phyloP scores from a whole-genome alignment of 305 asterid species.

The Euphrasia arctica region DNA sequence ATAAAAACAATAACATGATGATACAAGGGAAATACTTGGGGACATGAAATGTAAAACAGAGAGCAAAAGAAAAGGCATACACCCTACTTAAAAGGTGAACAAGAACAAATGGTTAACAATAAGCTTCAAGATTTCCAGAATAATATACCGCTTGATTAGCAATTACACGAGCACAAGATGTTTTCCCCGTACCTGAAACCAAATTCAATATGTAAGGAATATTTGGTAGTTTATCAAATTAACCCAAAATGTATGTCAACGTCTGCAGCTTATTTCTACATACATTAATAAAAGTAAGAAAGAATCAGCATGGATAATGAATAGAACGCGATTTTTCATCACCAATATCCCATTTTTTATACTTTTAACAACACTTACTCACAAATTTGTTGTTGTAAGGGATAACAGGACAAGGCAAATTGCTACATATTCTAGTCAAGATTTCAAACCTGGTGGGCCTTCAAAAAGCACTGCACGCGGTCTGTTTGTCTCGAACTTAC shows the following conservation, averaged over 20 bases:
- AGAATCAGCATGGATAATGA: not conserved
- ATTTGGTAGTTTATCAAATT: constrained; percentile 13
- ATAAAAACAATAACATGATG: too few relatives aligned
- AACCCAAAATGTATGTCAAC: constrained; percentile 15
- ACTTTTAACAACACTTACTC: not conserved
- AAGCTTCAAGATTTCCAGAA: constrained; percentile 28
- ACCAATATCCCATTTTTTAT: not conserved
- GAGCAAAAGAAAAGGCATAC: constrained; percentile 1
- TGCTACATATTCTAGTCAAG: constrained; percentile 23
- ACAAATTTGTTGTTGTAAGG: not conserved
- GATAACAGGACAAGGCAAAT: not conserved
- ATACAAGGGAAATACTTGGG: too few relatives aligned
- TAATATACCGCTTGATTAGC: constrained; percentile 82
- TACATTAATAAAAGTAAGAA: not conserved
- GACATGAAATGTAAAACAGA: not conserved
- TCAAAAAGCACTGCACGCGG: constrained; percentile 97
- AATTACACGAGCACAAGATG: constrained; percentile 98
- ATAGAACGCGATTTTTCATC: not conserved
- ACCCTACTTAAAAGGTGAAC: constrained; percentile 8
- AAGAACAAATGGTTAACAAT: constrained; percentile 1
- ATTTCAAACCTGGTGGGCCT: constrained; percentile 94
- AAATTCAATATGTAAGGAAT: constrained; percentile 28
- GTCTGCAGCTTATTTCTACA: constrained; percentile 6
- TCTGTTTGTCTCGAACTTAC: constrained; percentile 91
- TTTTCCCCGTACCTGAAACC: constrained; percentile 95